Base-by-base conservation (phyloP, 306 rosid species). In the Prunus padus region DNA sequence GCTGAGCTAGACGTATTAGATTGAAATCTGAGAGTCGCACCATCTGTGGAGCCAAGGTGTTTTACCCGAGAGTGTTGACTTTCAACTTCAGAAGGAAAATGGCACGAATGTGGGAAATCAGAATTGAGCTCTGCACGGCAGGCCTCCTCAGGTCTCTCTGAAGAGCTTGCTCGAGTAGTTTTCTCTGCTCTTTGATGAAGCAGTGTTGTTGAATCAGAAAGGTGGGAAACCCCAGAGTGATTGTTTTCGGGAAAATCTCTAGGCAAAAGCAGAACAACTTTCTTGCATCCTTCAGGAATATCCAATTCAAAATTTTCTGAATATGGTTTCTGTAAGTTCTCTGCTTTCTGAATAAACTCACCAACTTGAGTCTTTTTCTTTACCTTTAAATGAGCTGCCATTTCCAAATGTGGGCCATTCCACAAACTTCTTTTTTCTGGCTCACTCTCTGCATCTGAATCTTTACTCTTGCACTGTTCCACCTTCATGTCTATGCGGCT, bases 251-350 rank as follows among this genome's bases (percentile, higher is more conserved):
- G 80, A 42, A 31, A 63, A 79, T 82, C 85, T 67, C 80, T 74
- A 3, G 91, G 91, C 79, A 86, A 57, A 79, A 83, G 84, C 56
- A 89, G 86, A 81, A 89, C 93, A 76, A 74, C 76, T 16, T 89
- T 80, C 81, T 86, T 78, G 76, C 71, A 77, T 81, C 80, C 86
- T 75, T 75, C 80, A 33, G 71, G 65, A 42, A 77, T 67, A 69
- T 22, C 88, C 69, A 63, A 84, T 65, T 76, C 84, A 78, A 49
- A 33, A 44, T 67, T 63, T 60, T 57, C 76, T 70, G 67, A 74
- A 66, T 69, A 73, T 42, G 80, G 83, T 78, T 81, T 72, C 57
- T 46, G 71, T 67, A 75, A 69, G 79, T 76, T 82, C 60, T 84
- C 86, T 54, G 16, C 79, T 83, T 74, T 84, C 81, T 71, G 84